These are phyloP conservation scores for Xylogone sp. DNA, from an alignment of 2,329 filamentous ascomycete genomes.

Conservation along the genomic window DNA sequence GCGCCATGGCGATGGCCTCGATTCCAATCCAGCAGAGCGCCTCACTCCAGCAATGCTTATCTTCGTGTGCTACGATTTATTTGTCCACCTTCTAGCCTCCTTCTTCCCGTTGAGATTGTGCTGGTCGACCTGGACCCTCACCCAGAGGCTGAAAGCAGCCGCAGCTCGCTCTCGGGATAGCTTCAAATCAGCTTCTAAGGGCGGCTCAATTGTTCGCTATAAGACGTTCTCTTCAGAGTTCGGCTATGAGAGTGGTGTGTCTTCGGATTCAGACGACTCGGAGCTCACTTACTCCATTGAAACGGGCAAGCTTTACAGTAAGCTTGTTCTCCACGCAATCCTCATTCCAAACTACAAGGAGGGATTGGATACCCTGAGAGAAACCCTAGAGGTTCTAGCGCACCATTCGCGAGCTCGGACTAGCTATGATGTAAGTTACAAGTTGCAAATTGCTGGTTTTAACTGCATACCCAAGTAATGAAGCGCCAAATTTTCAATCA, in stretches of 20 bases:
- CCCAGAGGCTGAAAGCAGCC: slow-evolving; percentile 37
- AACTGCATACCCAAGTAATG: too few species aligned
- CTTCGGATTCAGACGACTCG: slow-evolving; percentile 20
- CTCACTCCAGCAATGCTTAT: slow-evolving; percentile 20
- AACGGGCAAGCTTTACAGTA: slow-evolving; percentile 35
- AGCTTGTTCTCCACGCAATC: slow-evolving; percentile 57
- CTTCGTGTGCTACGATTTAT: slow-evolving; percentile 62
- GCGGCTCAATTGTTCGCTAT: slow-evolving; percentile 32
- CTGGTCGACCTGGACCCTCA: slow-evolving; percentile 58
- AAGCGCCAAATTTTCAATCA: too few species aligned
- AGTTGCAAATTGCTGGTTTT: not conserved
- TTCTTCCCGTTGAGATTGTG: slow-evolving; percentile 60
- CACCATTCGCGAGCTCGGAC: slow-evolving; percentile 60
- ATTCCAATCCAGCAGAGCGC: not conserved
- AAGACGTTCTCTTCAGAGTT: slow-evolving; percentile 50
- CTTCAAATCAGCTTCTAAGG: slow-evolving; percentile 42
- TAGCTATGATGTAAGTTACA: slow-evolving; percentile 63
- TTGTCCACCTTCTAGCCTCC: slow-evolving; percentile 62
- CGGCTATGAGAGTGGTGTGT: slow-evolving; percentile 51
- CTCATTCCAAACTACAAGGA: slow-evolving; percentile 74
- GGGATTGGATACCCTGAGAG: slow-evolving; percentile 62
- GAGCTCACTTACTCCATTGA: slow-evolving; percentile 47
- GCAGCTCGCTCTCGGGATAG: slow-evolving; percentile 33
- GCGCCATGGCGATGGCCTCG: not conserved
- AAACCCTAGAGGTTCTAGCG: slow-evolving; percentile 66